These are phyloP conservation scores for Clitocybe nebularis DNA, from an alignment of 1,284 basidiomycete species.

Conservation along the genomic window DNA sequence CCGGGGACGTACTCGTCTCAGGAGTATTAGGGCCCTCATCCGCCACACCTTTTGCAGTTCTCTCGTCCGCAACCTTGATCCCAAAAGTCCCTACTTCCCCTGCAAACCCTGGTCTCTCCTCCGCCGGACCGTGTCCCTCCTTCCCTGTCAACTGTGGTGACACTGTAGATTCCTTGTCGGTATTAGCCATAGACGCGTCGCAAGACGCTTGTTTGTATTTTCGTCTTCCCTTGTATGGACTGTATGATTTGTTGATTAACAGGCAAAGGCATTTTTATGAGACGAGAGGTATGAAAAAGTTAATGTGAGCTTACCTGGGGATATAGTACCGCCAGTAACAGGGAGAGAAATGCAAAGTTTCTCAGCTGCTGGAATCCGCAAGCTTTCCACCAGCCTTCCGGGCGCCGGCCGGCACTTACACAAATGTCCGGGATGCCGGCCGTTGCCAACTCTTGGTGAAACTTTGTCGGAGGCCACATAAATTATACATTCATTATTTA, in stretches of 20 bases:
- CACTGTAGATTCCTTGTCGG: slow-evolving; percentile 42
- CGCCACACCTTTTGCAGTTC: slow-evolving; percentile 6
- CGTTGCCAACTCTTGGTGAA: slow-evolving; percentile 13
- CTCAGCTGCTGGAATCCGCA: slow-evolving; percentile 12
- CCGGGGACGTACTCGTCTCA: slow-evolving; percentile 12
- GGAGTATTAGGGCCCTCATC: slow-evolving; percentile 8
- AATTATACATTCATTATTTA: too few relatives aligned
- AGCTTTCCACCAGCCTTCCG: slow-evolving; percentile 11
- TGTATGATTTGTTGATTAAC: neutral
- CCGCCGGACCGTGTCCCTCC: slow-evolving; percentile 32
- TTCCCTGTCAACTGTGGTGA: slow-evolving; percentile 40
- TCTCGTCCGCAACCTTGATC: slow-evolving; percentile 10
- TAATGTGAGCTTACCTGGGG: slow-evolving; percentile 23
- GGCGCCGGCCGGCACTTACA: neutral
- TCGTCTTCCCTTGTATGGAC: slow-evolving; percentile 24
- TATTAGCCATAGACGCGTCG: slow-evolving; percentile 78
- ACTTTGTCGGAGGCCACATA: slow-evolving; percentile 11
- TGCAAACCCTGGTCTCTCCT: slow-evolving; percentile 21
- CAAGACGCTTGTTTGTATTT: slow-evolving; percentile 48
- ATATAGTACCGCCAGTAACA: slow-evolving; percentile 29
- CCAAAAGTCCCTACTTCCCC: slow-evolving; percentile 17
- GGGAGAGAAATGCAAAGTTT: slow-evolving; percentile 27
- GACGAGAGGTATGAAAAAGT: neutral
- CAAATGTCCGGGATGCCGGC: slow-evolving; percentile 11
- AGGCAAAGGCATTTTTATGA: slow-evolving; percentile 6